phyloP scores from a whole-genome alignment of 257 asterid species.

The Orobanche coerulescens region DNA sequence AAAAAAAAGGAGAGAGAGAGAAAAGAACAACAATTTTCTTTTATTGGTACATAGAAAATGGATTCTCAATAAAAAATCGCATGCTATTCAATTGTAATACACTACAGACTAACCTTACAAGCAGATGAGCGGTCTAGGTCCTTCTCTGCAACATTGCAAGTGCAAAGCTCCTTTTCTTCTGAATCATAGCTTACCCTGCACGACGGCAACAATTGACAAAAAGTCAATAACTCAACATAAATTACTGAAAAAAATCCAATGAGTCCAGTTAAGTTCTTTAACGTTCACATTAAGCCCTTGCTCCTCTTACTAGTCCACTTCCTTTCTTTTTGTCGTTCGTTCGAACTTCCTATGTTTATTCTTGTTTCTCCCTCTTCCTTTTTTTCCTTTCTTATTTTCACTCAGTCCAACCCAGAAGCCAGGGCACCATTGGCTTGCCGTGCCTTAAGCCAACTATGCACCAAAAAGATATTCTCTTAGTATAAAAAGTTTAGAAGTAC shows the following conservation, averaged over 20 bases:
- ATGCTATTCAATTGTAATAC: neutral
- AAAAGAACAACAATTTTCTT: neutral
- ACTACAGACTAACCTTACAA: conserved; percentile 35
- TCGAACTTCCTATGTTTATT: neutral
- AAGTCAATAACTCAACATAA: neutral
- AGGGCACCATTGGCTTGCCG: too few species aligned
- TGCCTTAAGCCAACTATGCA: neutral
- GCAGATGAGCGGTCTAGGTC: conserved; percentile 23
- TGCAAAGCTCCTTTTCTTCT: conserved; percentile 56
- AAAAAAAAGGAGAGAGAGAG: neutral
- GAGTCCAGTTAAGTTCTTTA: neutral
- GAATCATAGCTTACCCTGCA: conserved; percentile 49
- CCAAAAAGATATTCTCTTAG: neutral
- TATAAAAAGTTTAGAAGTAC: too few species aligned
- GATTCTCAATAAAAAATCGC: neutral
- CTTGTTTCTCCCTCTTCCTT: neutral
- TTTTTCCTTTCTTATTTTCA: neutral
- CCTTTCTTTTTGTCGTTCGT: neutral
- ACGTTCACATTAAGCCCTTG: neutral
- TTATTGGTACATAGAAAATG: neutral
- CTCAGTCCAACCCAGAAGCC: neutral
- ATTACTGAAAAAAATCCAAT: neutral
- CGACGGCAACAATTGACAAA: neutral
- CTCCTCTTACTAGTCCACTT: neutral
- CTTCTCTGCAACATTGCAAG: conserved; percentile 30